phyloP scores from a whole-genome alignment of 225 moss, liverwort and hornwort species.

The Lunularia cruciata region DNA sequence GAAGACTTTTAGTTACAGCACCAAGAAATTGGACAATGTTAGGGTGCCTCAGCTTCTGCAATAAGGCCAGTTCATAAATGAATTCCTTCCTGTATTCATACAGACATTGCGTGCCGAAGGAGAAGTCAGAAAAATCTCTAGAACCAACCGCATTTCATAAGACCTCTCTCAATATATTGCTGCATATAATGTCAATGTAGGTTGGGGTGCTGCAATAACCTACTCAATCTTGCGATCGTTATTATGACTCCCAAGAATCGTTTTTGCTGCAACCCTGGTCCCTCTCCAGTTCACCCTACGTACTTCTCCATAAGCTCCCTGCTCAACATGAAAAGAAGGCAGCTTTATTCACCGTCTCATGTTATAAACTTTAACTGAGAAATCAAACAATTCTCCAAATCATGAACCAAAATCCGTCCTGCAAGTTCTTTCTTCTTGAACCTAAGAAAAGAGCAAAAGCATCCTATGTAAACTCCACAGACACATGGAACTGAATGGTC shows the following conservation, averaged over 20 bases:
- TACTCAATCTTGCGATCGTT: constrained; percentile 12
- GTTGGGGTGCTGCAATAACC: constrained; percentile 5
- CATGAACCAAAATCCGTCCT: too few species aligned
- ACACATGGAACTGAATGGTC: neutral
- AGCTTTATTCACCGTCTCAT: neutral
- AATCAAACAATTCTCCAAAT: too few species aligned
- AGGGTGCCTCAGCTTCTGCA: constrained; percentile 69
- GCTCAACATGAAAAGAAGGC: neutral
- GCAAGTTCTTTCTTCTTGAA: too few species aligned
- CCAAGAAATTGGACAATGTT: constrained; percentile 71
- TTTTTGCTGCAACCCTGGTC: constrained; percentile 29
- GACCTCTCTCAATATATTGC: too few species aligned
- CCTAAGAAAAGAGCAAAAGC: too few species aligned
- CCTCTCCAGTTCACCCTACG: constrained; percentile 22
- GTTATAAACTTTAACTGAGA: neutral
- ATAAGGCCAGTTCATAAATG: constrained; percentile 46
- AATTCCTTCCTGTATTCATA: constrained; percentile 44
- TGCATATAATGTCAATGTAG: neutral
- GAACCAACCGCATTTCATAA: too few species aligned
- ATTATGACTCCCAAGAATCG: constrained; percentile 4
- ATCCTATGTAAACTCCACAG: neutral
- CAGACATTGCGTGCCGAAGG: neutral
- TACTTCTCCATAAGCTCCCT: constrained; percentile 31
- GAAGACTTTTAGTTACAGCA: constrained; percentile 52
- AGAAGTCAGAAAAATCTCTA: neutral